Percentiles rank a stretch among this genome's conserved stretches.
Conservation (phyloP, 2,329 filamentous ascomycete genomes). For the Neoarthrinium moseri region DNA sequence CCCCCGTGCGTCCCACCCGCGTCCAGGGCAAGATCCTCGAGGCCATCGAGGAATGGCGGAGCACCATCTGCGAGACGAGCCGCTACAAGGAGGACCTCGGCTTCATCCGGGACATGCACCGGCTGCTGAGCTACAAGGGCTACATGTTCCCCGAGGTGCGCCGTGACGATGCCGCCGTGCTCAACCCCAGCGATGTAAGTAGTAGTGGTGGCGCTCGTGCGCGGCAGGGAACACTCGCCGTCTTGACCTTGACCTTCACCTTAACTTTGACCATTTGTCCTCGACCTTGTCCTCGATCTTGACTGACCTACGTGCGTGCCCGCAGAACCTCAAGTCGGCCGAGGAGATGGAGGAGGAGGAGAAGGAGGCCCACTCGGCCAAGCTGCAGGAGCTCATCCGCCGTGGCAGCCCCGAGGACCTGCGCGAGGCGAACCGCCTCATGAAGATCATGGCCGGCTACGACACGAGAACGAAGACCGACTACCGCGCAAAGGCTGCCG, state of each 20-base stretch:
- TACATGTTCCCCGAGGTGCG: conserved; percentile 93
- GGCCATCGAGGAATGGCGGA: conserved; percentile 96
- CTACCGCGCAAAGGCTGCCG: conserved; percentile 94
- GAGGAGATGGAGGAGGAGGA: conserved; percentile 99
- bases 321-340: conserved; percentile 86
- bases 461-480: conserved; percentile 95
- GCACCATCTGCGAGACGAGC: conserved; percentile 97
- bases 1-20: conserved; percentile 78
- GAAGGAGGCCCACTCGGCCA: conserved; percentile 91
- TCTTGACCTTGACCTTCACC: no score
- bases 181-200: conserved; percentile 94
- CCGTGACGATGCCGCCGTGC: conserved; percentile 88
- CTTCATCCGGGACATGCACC: conserved; percentile 96
- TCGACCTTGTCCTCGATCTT: no score
- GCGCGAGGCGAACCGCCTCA: conserved; percentile 93
- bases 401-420: conserved; percentile 88
- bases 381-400: conserved; percentile 93
- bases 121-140: conserved; percentile 92
- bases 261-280: no score
- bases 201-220: no score
- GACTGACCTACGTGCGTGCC: background rate
- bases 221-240: no score
- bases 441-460: conserved; percentile 99
- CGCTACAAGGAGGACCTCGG: conserved; percentile 96
- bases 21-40: conserved; percentile 93